Base-by-base conservation (phyloP, 2,329 filamentous ascomycete genomes). In the Domatiomyces globalis region DNA sequence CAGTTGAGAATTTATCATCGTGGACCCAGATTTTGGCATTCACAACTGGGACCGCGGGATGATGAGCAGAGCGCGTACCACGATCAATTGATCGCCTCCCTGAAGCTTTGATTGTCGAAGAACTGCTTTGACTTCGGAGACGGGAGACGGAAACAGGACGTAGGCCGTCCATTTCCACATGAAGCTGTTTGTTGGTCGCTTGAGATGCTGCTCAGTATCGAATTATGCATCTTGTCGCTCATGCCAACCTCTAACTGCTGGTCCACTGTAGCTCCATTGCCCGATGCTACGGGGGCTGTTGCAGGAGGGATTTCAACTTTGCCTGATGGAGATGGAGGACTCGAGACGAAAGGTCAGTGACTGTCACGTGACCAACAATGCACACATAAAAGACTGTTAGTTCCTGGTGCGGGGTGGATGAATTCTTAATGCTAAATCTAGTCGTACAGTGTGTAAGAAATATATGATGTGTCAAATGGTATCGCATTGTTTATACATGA, bases 1-100 rank as follows among this genome's bases (percentile, higher is more conserved):
- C 85, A 52, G 77, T 78, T 7, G 83, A 81, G 61, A 88, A 84
- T 43, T 77, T 80, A 58, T 94, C 86, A 64, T 89, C 85, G 59
- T 79, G 76, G 6, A 76, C 73, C 73, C 75, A 78, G 12, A 79
- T 51, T 19, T 48, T 56, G 10, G 56, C 57, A 48, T 52, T 54
- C n/a, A 59, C 47, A 10, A 39, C 12, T 39, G 33, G 33, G 12
- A 39, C 10, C 2, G 33, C 33, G 15, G 12, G 2, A 39, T 15
- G 33, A 5, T 39, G 33, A 15, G 2, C 12, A 15, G 33, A 39
- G 9, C 33, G 33, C 33, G 33, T 15, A 15, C 33, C 10, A 10
- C 33, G 33, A 15, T 39, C 33, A 15, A 4, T 39, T 39, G 33
- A 15, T 39, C 15, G 33, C 33, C 33, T 10, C 10, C 10, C 17